Conservation (phyloP, 2,329 filamentous ascomycete genomes). For the Apiospora sp. region DNA sequence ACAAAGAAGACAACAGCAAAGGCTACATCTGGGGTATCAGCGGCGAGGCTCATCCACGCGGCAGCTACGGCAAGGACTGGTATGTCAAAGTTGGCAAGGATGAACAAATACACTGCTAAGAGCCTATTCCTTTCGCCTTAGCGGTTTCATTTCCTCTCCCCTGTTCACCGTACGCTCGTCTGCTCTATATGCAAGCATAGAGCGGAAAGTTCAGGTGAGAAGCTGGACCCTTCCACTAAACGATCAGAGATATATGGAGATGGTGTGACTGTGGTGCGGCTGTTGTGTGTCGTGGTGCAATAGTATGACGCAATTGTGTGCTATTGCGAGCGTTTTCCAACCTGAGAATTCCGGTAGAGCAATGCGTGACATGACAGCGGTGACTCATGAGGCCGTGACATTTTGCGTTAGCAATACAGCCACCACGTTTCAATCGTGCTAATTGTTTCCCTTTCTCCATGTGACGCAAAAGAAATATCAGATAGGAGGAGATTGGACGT, state of each 20-base stretch:
- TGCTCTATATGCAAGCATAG: not conserved
- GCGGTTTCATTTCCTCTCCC: not conserved
- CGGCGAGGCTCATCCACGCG: not conserved
- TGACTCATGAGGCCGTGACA: not conserved
- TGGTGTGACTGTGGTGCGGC: no score
- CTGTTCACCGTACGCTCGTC: no score
- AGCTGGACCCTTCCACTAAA: no score
- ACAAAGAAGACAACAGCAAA: not conserved
- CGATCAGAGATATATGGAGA: no score
- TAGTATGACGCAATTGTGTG: not conserved
- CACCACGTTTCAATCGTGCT: not conserved
- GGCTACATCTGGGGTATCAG: not conserved
- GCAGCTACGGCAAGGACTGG: not conserved
- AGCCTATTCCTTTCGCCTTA: not conserved
- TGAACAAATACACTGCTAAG: not conserved
- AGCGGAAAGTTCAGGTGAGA: no score
- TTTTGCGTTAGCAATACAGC: not conserved
- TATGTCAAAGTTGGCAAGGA: not conserved
- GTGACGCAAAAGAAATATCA: no score
- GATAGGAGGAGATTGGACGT: no score
- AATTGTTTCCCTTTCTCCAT: not conserved
- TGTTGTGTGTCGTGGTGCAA: no score
- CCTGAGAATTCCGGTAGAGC: not conserved
- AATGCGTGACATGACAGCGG: not conserved
- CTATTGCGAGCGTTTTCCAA: not conserved